Conservation (phyloP, 495 filamentous ascomycete species). For the Pyrenula aspistea region DNA sequence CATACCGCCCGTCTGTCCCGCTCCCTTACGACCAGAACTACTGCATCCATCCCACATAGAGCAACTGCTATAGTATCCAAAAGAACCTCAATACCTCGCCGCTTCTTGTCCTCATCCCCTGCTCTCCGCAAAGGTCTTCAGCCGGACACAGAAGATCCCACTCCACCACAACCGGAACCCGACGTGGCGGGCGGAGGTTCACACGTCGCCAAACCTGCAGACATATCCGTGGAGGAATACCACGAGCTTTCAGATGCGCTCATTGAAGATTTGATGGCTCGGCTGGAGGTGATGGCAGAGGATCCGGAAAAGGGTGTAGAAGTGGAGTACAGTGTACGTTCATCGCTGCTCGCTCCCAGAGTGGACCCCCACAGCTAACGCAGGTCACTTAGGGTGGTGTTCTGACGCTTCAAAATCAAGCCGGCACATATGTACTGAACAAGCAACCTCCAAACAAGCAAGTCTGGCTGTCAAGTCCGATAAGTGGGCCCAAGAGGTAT, state of each 20-base stretch:
- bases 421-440: slow-evolving; percentile 84
- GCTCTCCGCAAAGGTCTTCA: slow-evolving; percentile 26
- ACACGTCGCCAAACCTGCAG: slow-evolving; percentile 28
- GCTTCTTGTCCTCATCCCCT: slow-evolving; percentile 20
- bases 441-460: slow-evolving; percentile 97
- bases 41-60: slow-evolving; percentile 2
- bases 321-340: slow-evolving; percentile 42
- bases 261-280: slow-evolving; percentile 30
- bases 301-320: slow-evolving; percentile 35
- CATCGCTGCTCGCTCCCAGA: too few species aligned
- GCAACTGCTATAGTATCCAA: not conserved
- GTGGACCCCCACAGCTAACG: slow-evolving; percentile 3
- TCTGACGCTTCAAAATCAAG: slow-evolving; percentile 54
- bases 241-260: slow-evolving; percentile 37
- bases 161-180: slow-evolving; percentile 24
- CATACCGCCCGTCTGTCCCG: slow-evolving; percentile 6
- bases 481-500: slow-evolving; percentile 85
- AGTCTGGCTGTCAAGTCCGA: slow-evolving; percentile 90
- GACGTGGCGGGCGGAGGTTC: slow-evolving; percentile 15
- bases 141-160: slow-evolving; percentile 27
- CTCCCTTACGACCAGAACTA: not conserved
- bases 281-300: slow-evolving; percentile 33
- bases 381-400: slow-evolving; percentile 58
- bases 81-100: not conserved
- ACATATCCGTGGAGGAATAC: slow-evolving; percentile 29